phyloP scores from a whole-genome alignment of 1,284 basidiomycete species.

The Jaminaea rosea region DNA sequence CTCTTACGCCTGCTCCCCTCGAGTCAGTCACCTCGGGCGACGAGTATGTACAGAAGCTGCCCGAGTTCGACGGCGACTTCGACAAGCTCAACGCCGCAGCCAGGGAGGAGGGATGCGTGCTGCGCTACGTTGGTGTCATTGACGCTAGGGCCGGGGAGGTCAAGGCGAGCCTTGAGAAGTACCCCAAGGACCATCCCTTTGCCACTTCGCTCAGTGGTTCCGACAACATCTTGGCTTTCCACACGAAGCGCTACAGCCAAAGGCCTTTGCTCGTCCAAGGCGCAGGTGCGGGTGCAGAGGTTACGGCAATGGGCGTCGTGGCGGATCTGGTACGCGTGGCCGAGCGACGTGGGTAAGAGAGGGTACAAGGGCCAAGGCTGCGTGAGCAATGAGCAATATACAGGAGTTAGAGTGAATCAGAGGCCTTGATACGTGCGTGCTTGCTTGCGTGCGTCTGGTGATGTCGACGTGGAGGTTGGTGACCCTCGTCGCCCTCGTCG shows the following conservation, averaged over 20 bases:
- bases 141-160: conserved; percentile 67
- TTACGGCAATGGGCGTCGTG: conserved; percentile 95
- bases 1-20: conserved; percentile 72
- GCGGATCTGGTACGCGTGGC: conserved; percentile 56
- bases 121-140: conserved; percentile 89
- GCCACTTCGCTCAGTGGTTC: conserved; percentile 88
- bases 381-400: too few species aligned
- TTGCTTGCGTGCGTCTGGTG: too few species aligned
- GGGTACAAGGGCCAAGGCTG: not conserved
- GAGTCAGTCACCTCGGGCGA: conserved; percentile 52
- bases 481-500: too few species aligned
- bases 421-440: too few species aligned
- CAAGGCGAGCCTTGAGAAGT: conserved; percentile 82
- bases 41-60: conserved; percentile 71
- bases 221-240: conserved; percentile 97
- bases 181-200: conserved; percentile 79
- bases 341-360: conserved; percentile 33
- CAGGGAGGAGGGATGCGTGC: conserved; percentile 65
- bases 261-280: conserved; percentile 79
- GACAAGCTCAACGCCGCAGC: conserved; percentile 68
- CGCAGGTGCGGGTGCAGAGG: conserved; percentile 87
- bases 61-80: conserved; percentile 75
- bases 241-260: conserved; percentile 67
- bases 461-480: too few species aligned
- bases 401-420: too few species aligned